Conservation (phyloP, 1,284 basidiomycete species). For the Grifola frondosa region DNA sequence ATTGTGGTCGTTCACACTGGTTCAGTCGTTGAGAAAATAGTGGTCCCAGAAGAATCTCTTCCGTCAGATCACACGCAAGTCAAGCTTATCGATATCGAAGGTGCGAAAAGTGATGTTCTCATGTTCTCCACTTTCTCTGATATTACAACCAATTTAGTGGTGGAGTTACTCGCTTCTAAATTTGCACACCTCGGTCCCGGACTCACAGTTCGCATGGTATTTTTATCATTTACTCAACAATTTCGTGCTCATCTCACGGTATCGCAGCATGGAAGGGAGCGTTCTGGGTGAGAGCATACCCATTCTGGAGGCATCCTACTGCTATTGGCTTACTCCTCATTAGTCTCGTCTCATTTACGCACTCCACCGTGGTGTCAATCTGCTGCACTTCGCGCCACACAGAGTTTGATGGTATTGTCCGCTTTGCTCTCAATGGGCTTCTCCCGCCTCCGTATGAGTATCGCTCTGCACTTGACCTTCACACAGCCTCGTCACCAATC, state of each 20-base stretch:
- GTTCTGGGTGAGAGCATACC: slow-evolving; percentile 10
- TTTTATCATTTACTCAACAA: background rate
- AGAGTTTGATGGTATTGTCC: slow-evolving; percentile 5
- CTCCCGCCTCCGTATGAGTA: background rate
- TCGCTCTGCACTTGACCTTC: background rate
- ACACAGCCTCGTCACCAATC: slow-evolving; percentile 7
- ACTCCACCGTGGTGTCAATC: slow-evolving; percentile 11
- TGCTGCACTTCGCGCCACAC: slow-evolving; percentile 7
- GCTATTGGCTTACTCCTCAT: background rate
- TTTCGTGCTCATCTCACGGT: background rate
- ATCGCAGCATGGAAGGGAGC: slow-evolving; percentile 5
- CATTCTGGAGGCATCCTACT: too few species aligned
- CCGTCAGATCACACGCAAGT: background rate
- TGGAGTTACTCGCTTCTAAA: background rate
- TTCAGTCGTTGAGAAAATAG: slow-evolving; percentile 6
- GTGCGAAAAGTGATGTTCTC: background rate
- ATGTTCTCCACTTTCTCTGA: background rate
- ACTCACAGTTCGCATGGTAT: slow-evolving; percentile 10
- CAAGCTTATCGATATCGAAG: background rate
- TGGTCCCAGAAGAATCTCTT: background rate
- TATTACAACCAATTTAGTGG: background rate
- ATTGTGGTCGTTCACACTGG: slow-evolving; percentile 11
- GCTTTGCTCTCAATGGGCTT: slow-evolving; percentile 5
- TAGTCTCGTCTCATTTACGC: slow-evolving; percentile 6
- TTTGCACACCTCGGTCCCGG: slow-evolving; percentile 3